Evolutionary conservation across 2,329 filamentous ascomycete species (phyloP).

Genomic region (Escovopsis sp.): DNA sequence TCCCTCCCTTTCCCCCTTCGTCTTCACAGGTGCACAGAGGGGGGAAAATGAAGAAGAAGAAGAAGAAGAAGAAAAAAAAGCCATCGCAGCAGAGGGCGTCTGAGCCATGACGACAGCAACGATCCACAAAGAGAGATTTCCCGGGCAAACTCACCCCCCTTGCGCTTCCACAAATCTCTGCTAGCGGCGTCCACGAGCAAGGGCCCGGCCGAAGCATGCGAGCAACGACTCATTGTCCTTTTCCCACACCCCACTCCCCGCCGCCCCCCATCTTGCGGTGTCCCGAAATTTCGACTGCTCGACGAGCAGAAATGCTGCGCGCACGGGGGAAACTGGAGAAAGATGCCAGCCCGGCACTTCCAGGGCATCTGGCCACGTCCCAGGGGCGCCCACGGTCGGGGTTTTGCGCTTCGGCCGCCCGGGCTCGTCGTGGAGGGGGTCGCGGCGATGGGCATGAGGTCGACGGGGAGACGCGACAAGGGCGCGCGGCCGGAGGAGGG

Average conservation of each 20-base stretch:
- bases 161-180: slow-evolving; percentile 1
- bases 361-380: slow-evolving; percentile 5
- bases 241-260: too few species aligned
- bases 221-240: too few species aligned
- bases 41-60: too few species aligned
- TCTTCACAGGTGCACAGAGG: too few species aligned
- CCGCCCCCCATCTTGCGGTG: background rate
- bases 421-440: slow-evolving; percentile 19
- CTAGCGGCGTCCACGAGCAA: slow-evolving; percentile 10
- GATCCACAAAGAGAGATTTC: background rate
- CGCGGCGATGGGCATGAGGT: slow-evolving; percentile 16
- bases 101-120: background rate
- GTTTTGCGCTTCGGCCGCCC: slow-evolving; percentile 3
- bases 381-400: slow-evolving; percentile 15
- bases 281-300: slow-evolving; percentile 8
- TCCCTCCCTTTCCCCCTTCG: too few species aligned
- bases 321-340: slow-evolving; percentile 11
- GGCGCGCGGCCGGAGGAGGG: slow-evolving; percentile 19
- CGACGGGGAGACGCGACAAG: slow-evolving; percentile 29
- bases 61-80: too few species aligned
- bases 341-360: background rate
- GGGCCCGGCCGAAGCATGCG: slow-evolving; percentile 2
- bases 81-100: too few species aligned
- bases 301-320: slow-evolving; percentile 7
- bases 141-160: slow-evolving; percentile 5